phyloP scores from a whole-genome alignment of 371 early-diverging fungal species.

The Lichtheimia corymbifera region DNA sequence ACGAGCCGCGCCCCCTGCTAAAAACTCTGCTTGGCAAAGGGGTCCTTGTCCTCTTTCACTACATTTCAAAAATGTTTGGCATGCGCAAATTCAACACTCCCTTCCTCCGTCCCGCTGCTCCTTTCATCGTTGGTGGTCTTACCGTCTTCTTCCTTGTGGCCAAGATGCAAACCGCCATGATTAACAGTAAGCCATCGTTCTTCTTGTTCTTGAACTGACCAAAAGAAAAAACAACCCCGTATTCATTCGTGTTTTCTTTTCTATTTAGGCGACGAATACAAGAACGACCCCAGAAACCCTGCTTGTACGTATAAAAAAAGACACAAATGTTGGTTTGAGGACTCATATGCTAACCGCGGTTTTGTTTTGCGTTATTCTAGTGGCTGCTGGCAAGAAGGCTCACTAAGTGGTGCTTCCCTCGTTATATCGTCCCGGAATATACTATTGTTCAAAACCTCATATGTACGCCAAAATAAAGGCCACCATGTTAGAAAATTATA shows the following conservation, averaged over 20 bases:
- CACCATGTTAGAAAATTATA: too few species aligned
- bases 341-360: neutral
- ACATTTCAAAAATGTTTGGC: constrained; percentile 44
- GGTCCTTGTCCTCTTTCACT: constrained; percentile 4
- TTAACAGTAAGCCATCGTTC: constrained; percentile 36
- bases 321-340: neutral
- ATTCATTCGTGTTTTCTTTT: constrained; percentile 1
- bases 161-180: constrained; percentile 54
- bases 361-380: constrained; percentile 22
- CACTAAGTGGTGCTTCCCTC: constrained; percentile 29
- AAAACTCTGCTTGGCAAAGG: constrained; percentile 5
- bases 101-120: constrained; percentile 47
- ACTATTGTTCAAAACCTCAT: too few species aligned
- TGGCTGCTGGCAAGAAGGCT: constrained; percentile 57
- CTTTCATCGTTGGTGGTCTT: constrained; percentile 49
- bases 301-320: constrained; percentile 41
- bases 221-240: neutral
- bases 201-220: neutral
- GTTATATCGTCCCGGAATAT: too few species aligned
- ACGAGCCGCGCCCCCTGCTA: constrained; percentile 4
- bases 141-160: constrained; percentile 48
- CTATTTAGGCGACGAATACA: constrained; percentile 48
- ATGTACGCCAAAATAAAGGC: too few species aligned
- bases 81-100: constrained; percentile 56
- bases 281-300: constrained; percentile 61